Conservation (phyloP, 208 protist species). For the Crithidia sp. region DNA sequence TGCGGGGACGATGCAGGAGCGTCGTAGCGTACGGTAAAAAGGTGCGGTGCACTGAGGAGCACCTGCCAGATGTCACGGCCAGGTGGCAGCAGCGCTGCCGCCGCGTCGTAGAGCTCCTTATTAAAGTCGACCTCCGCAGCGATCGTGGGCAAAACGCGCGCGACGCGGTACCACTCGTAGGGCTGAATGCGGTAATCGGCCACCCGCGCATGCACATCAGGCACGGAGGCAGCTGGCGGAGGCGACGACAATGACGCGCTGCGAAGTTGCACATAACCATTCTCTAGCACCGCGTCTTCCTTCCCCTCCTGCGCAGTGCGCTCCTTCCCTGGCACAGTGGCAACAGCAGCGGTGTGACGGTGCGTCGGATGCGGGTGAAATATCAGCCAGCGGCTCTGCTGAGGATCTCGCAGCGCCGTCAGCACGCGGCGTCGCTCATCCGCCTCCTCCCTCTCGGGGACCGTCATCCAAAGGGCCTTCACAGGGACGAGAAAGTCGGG, state of each 20-base stretch:
- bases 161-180: conserved; percentile 85
- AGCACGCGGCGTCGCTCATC: conserved; percentile 10
- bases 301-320: background rate
- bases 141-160: conserved; percentile 62
- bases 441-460: conserved; percentile 16
- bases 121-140: conserved; percentile 42
- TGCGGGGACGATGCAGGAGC: background rate
- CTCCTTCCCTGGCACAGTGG: background rate
- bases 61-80: conserved; percentile 72
- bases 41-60: conserved; percentile 62
- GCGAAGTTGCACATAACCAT: conserved; percentile 28
- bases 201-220: conserved; percentile 19
- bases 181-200: conserved; percentile 50
- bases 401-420: conserved; percentile 2
- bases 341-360: conserved; percentile 5
- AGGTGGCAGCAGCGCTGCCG: conserved; percentile 46
- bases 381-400: background rate
- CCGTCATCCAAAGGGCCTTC: conserved; percentile 40
- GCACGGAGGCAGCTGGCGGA: background rate
- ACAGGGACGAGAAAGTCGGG: conserved; percentile 68
- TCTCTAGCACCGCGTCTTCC: conserved; percentile 10
- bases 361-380: conserved; percentile 28
- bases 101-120: conserved; percentile 38
- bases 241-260: background rate
- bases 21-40: conserved; percentile 32